These are phyloP conservation scores for Aspergillus baeticus DNA, from an alignment of 495 filamentous ascomycete genomes.

Conservation along the genomic window DNA sequence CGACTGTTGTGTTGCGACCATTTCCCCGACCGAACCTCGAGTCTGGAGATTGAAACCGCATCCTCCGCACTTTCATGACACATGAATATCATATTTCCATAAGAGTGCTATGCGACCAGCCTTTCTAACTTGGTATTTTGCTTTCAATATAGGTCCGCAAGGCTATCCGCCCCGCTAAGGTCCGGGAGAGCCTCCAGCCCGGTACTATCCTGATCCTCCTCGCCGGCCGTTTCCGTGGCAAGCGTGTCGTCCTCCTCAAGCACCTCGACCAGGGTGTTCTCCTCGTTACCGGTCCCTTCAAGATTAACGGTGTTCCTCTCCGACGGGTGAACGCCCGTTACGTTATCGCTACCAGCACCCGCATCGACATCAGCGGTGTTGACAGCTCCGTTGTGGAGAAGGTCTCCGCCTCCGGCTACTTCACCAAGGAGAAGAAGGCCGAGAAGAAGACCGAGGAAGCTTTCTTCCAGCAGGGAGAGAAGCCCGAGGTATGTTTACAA, in stretches of 20 bases:
- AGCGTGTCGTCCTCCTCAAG: conserved; percentile 99
- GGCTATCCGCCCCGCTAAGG: conserved; percentile 77
- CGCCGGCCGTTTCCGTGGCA: conserved; percentile 99
- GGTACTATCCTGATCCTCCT: conserved; percentile 97
- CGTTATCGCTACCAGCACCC: conserved; percentile 94
- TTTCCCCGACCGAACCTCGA: conserved; percentile 12
- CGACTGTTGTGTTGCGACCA: no score
- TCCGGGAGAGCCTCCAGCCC: conserved; percentile 83
- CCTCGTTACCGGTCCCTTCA: conserved; percentile 98
- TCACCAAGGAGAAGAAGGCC: conserved; percentile 87
- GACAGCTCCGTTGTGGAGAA: conserved; percentile 83
- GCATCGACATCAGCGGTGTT: conserved; percentile 80
- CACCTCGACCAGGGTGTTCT: conserved; percentile 93
- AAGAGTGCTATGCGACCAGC: neutral
- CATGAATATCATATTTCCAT: neutral
- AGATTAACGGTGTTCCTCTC: conserved; percentile 99
- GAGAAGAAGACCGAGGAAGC: conserved; percentile 92
- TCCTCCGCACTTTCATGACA: conserved; percentile 9
- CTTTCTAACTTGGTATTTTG: conserved; percentile 36
- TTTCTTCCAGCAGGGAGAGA: conserved; percentile 98
- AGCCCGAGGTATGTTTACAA: conserved; percentile 76
- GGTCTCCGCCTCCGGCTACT: conserved; percentile 82
- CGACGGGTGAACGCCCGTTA: conserved; percentile 98
- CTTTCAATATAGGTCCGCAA: conserved; percentile 78
- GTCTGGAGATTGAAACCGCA: conserved; percentile 26